A percentile compares a stretch with the other conserved stretches of the same genome.
phyloP scores from a whole-genome alignment of 2,329 filamentous ascomycete species.

The Aspergillus unguis region DNA sequence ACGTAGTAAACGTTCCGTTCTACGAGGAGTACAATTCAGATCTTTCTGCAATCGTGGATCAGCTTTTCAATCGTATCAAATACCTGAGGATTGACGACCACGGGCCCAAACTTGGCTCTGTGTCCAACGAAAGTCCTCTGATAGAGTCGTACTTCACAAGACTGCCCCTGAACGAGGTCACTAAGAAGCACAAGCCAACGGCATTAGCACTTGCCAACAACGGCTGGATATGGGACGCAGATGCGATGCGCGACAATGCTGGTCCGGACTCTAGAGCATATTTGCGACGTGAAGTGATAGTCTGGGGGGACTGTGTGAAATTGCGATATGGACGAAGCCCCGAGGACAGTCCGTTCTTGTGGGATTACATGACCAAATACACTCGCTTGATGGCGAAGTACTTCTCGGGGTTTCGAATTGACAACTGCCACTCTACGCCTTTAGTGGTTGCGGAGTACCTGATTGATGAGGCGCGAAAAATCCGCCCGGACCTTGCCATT shows the following conservation, averaged over 20 bases:
- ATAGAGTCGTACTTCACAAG: constrained; percentile 96
- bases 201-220: constrained; percentile 88
- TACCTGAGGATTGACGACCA: constrained; percentile 91
- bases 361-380: constrained; percentile 94
- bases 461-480: constrained; percentile 83
- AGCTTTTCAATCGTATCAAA: constrained; percentile 90
- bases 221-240: constrained; percentile 98
- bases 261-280: constrained; percentile 89
- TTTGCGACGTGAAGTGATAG: constrained; percentile 89
- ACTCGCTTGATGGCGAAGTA: constrained; percentile 89
- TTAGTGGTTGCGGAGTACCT: constrained; percentile 93
- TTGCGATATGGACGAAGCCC: constrained; percentile 79
- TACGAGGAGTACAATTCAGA: constrained; percentile 92
- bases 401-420: constrained; percentile 92
- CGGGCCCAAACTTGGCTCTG: constrained; percentile 79
- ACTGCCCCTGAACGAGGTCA: constrained; percentile 73
- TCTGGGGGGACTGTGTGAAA: constrained; percentile 98
- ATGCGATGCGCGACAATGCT: constrained; percentile 90
- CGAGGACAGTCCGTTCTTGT: constrained; percentile 86
- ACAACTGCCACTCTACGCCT: constrained; percentile 96
- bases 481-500: constrained; percentile 83
- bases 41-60: constrained; percentile 76
- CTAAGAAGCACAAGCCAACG: constrained; percentile 69
- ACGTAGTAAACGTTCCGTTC: constrained; percentile 80
- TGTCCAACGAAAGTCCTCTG: constrained; percentile 72